Evolutionary conservation across 108 stramenopile species (phyloP).

Genomic region (Pseudonitzschia delicatissima): DNA sequence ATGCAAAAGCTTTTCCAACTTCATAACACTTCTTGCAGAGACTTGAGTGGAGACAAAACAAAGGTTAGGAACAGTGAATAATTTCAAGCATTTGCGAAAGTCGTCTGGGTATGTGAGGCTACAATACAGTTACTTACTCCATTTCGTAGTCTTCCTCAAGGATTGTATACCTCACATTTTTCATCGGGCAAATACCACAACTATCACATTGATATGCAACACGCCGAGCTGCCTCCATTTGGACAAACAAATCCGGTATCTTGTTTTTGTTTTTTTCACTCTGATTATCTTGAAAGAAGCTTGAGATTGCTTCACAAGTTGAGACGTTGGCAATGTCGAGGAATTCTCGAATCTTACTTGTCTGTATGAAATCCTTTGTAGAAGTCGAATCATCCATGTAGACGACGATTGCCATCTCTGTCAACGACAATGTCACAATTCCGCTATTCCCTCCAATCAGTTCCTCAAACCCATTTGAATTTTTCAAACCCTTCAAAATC

Average conservation of each 20-base stretch:
- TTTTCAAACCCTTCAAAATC: slow-evolving; percentile 11
- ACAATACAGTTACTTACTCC: slow-evolving; percentile 46
- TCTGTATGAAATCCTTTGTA: slow-evolving; percentile 5
- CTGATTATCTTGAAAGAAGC: slow-evolving; percentile 24
- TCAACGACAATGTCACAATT: slow-evolving; percentile 30
- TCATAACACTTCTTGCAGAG: slow-evolving; percentile 63
- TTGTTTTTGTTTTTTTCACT: background rate
- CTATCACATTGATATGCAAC: slow-evolving; percentile 72
- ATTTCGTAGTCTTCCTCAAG: slow-evolving; percentile 58
- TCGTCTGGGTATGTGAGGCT: background rate
- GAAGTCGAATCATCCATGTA: slow-evolving; percentile 9
- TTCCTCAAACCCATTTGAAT: slow-evolving; percentile 13
- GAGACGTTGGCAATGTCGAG: slow-evolving; percentile 16
- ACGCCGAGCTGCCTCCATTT: slow-evolving; percentile 17
- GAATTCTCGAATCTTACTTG: slow-evolving; percentile 27
- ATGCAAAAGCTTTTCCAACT: slow-evolving; percentile 46
- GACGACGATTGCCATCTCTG: slow-evolving; percentile 35
- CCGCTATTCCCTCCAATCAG: slow-evolving; percentile 19
- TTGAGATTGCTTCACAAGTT: slow-evolving; percentile 34
- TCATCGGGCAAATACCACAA: slow-evolving; percentile 66
- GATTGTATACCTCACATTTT: slow-evolving; percentile 49
- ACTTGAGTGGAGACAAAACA: slow-evolving; percentile 7
- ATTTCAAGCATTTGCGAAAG: background rate
- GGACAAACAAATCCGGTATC: slow-evolving; percentile 17
- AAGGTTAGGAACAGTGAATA: background rate